Evolutionary conservation across 805 yeast species (phyloP).

Genomic region (Maudiozyma turicensis): DNA sequence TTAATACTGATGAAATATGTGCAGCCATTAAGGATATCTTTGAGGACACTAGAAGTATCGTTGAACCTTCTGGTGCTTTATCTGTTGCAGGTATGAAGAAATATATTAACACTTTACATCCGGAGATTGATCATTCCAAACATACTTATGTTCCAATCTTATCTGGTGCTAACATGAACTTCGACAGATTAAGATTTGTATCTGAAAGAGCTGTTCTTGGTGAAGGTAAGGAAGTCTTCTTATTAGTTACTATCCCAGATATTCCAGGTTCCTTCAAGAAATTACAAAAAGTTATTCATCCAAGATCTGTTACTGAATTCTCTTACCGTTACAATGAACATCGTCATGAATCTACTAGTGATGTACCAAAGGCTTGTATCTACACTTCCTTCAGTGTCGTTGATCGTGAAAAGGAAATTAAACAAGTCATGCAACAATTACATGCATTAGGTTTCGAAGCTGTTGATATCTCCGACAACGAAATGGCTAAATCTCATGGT

Average conservation of each 20-base stretch:
- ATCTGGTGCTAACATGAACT: slow-evolving; percentile 97
- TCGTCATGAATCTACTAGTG: slow-evolving; percentile 28
- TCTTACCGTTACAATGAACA: slow-evolving; percentile 64
- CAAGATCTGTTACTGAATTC: slow-evolving; percentile 89
- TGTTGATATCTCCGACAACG: slow-evolving; percentile 81
- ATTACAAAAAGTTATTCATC: slow-evolving; percentile 68
- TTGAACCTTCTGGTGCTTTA: slow-evolving; percentile 96
- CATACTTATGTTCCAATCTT: slow-evolving; percentile 75
- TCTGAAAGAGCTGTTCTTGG: slow-evolving; percentile 97
- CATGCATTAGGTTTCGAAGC: slow-evolving; percentile 60
- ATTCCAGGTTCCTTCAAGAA: slow-evolving; percentile 80
- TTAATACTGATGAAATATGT: slow-evolving; percentile 85
- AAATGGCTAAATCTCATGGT: slow-evolving; percentile 92
- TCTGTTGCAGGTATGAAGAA: slow-evolving; percentile 90
- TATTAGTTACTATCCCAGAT: slow-evolving; percentile 87
- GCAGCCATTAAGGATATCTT: slow-evolving; percentile 96
- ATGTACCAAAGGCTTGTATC: slow-evolving; percentile 54
- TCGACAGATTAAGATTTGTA: slow-evolving; percentile 90
- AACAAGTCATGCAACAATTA: slow-evolving; percentile 50
- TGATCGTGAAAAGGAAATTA: slow-evolving; percentile 65
- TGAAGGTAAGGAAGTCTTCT: slow-evolving; percentile 92
- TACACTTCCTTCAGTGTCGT: slow-evolving; percentile 81
- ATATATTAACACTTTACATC: slow-evolving; percentile 52
- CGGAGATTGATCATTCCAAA: slow-evolving; percentile 59
- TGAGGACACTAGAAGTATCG: slow-evolving; percentile 87